These are phyloP conservation scores for Wickerhamiella australiensis DNA, from an alignment of 805 yeast species.

Conservation along the genomic window DNA sequence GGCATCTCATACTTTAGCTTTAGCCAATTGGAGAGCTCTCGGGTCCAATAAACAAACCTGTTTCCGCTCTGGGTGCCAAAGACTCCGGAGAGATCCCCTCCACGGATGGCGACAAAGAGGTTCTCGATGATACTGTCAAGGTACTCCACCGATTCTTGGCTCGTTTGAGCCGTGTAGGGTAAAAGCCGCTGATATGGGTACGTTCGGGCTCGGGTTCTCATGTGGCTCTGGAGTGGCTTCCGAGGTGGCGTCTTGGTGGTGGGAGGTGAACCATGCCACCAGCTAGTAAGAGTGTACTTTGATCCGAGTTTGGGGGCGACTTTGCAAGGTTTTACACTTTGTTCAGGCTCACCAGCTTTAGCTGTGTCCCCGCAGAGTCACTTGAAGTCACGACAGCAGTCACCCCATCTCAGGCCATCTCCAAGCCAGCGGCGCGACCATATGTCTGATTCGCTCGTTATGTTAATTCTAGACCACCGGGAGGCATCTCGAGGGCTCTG, in stretches of 20 bases:
- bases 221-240: neutral
- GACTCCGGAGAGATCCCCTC: constrained; percentile 63
- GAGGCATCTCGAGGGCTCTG: no score
- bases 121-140: constrained; percentile 70
- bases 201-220: constrained; percentile 29
- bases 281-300: no score
- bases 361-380: no score
- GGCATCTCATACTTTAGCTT: constrained; percentile 76
- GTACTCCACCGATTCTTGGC: constrained; percentile 57
- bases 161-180: constrained; percentile 66
- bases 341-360: no score
- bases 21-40: constrained; percentile 67
- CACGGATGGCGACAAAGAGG: constrained; percentile 61
- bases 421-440: no score
- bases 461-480: no score
- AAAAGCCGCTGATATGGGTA: constrained; percentile 35
- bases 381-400: no score
- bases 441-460: no score
- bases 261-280: no score
- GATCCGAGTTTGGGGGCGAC: no score
- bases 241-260: neutral
- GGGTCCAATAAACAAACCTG: constrained; percentile 73
- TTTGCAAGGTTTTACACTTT: no score
- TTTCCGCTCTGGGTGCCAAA: constrained; percentile 49
- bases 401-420: no score